A percentile compares a stretch with the other conserved stretches of the same genome.
phyloP scores from a whole-genome alignment of 352 stramenopile species.

The Globisporangium uncinulatum region DNA sequence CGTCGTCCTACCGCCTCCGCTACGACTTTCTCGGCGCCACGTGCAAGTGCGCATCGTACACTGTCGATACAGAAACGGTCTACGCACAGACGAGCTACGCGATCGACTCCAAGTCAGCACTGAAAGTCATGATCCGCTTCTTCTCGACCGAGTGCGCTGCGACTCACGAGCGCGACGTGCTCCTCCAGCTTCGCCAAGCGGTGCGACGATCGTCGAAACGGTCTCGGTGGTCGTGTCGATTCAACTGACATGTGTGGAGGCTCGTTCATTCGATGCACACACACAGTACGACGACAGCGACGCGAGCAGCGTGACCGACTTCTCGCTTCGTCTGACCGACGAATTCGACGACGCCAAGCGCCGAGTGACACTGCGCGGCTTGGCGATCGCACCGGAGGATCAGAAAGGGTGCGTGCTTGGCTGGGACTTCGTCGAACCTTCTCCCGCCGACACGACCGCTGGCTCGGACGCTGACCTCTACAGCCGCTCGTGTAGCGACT shows the following conservation, averaged over 20 bases:
- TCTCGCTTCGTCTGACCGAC: conserved; percentile 26
- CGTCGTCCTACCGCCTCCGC: conserved; percentile 56
- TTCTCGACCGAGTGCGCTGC: conserved; percentile 31
- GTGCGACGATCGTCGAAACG: conserved; percentile 14
- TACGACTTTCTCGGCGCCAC: conserved; percentile 53
- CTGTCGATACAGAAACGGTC: conserved; percentile 25
- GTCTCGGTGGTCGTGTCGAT: too few relatives aligned
- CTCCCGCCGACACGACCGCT: too few relatives aligned
- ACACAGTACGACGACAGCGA: conserved; percentile 1
- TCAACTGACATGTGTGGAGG: neutral
- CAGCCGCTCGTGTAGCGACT: conserved; percentile 28
- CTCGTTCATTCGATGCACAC: neutral
- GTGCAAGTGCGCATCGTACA: conserved; percentile 26
- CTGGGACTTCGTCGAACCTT: neutral
- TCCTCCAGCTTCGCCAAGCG: conserved; percentile 31
- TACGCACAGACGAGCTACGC: conserved; percentile 47
- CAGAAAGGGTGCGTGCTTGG: conserved; percentile 26
- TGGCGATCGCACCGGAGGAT: conserved; percentile 32
- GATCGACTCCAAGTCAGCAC: conserved; percentile 43
- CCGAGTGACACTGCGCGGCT: conserved; percentile 29
- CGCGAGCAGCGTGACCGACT: conserved; percentile 10
- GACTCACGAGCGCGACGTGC: conserved; percentile 34
- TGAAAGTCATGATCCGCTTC: conserved; percentile 57
- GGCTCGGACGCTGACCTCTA: conserved; percentile 15
- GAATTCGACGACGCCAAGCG: conserved; percentile 58